Evolutionary conservation across 2,329 filamentous ascomycete species (phyloP), one percentile per base, ranked within the genome.

Genomic region (Cladosporium sp.): DNA sequence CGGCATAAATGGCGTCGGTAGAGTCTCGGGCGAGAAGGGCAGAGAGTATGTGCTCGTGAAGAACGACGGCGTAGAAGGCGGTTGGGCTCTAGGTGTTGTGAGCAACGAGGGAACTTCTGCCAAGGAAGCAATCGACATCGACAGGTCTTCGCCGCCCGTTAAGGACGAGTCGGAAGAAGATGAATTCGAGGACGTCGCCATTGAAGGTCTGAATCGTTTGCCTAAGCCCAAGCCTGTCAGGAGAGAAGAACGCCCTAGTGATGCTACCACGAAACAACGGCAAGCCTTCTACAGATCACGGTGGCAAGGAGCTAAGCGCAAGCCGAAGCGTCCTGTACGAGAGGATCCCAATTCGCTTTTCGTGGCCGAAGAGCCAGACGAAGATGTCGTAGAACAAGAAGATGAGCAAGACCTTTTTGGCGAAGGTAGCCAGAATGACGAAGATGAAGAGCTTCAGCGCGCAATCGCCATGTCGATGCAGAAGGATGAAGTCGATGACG

Each of bases 11-110:
- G 81, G 82, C 1, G 83, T 84, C 48, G 81, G 79, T 50, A 81
- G 91, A 52, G 83, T 96, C 63, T 88, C 89, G 13, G 85, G 94
- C 50, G 94, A 99, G 69, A 91, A 87, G 67, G 90, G 91, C 13
- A 87, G 90, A 67, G 94, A 99, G 72, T 99, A 99, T 68, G 92
- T 99, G 12, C 78, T 99, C 3, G 92, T 99, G 37, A 96, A 94
- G 74, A 97, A 97, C 66, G 91, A 95, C 44, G 90, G 91, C 0
- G 91, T 91, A 1, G 93, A 97, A 71, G 94, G 94, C 45, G 94
- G 94, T 4, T 99, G 92, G 91, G 93, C 93, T 0, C 77, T 99
- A 5, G 94, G 94, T 53, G 94, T 99, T 24, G 92, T 99, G 20
- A 91, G 88, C 61, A 95, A 89, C 62, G 84, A 94, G 51, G 82